Conservation (phyloP, 2,329 filamentous ascomycete genomes). For the Neonectria neomacrospora region DNA sequence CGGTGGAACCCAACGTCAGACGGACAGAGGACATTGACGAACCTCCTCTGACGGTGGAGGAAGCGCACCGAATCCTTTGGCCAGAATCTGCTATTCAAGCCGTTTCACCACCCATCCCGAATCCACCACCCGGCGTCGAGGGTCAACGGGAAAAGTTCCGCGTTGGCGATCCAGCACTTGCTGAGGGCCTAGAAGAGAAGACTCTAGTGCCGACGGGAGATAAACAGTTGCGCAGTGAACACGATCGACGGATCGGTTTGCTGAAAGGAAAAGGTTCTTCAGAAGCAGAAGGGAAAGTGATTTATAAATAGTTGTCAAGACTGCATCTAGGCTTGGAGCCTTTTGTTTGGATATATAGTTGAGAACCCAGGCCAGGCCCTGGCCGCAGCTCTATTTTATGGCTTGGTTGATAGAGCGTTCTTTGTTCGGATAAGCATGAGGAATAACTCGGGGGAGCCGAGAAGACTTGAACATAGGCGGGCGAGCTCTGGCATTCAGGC, state of each 20-base stretch:
- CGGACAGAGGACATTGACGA: constrained; percentile 42
- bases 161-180: constrained; percentile 49
- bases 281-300: constrained; percentile 18
- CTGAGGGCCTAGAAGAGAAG: constrained; percentile 52
- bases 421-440: constrained; percentile 3
- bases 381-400: not conserved
- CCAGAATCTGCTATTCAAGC: constrained; percentile 45
- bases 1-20: constrained; percentile 21
- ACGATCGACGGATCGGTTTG: constrained; percentile 44
- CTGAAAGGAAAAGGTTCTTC: constrained; percentile 35
- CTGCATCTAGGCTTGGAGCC: constrained; percentile 6
- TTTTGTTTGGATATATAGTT: not conserved
- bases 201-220: constrained; percentile 49
- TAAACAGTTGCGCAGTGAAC: constrained; percentile 50
- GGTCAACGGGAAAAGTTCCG: constrained; percentile 55
- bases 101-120: constrained; percentile 18
- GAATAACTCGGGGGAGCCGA: not conserved
- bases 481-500: constrained; percentile 18
- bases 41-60: constrained; percentile 53
- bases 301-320: constrained; percentile 33
- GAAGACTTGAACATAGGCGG: constrained; percentile 7
- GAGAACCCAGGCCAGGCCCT: not conserved
- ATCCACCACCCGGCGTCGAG: constrained; percentile 33
- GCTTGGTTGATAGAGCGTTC: not conserved
- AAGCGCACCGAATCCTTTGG: constrained; percentile 54